A percentile compares a stretch with the other conserved stretches of the same genome.
Conservation (phyloP, 768 basidiomycete genomes). For the Lactarius indigo region DNA sequence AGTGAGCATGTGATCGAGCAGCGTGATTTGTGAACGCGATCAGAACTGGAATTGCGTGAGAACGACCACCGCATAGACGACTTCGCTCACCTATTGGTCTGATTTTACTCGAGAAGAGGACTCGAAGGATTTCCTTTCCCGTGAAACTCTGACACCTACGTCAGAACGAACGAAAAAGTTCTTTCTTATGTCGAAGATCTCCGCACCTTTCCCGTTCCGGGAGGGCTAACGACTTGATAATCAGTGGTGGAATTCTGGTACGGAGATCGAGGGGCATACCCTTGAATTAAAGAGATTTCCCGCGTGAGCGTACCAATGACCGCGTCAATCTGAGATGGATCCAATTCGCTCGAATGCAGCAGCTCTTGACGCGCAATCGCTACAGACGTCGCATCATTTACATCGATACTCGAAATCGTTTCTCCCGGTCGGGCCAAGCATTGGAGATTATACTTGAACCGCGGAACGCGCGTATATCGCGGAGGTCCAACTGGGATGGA, state of each 20-base stretch:
- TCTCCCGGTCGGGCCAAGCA: constrained; percentile 42
- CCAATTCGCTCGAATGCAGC: constrained; percentile 49
- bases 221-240: constrained; percentile 45
- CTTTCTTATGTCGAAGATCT: background rate
- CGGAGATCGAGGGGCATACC: constrained; percentile 38
- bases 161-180: background rate
- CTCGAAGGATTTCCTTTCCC: constrained; percentile 64
- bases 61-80: background rate
- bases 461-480: constrained; percentile 34
- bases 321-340: constrained; percentile 69
- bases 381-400: constrained; percentile 43
- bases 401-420: constrained; percentile 36
- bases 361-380: constrained; percentile 45
- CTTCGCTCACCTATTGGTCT: constrained; percentile 43
- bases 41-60: constrained; percentile 32
- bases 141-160: constrained; percentile 50
- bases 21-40: constrained; percentile 79
- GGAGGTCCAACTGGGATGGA: constrained; percentile 6
- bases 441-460: constrained; percentile 53
- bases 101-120: constrained; percentile 52
- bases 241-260: background rate
- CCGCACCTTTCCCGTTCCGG: constrained; percentile 71
- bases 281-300: constrained; percentile 69
- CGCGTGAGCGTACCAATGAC: constrained; percentile 56
- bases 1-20: constrained; percentile 64